Base-by-base conservation (phyloP, 371 early-diverging fungal genomes). In the Mucor racemosus region DNA sequence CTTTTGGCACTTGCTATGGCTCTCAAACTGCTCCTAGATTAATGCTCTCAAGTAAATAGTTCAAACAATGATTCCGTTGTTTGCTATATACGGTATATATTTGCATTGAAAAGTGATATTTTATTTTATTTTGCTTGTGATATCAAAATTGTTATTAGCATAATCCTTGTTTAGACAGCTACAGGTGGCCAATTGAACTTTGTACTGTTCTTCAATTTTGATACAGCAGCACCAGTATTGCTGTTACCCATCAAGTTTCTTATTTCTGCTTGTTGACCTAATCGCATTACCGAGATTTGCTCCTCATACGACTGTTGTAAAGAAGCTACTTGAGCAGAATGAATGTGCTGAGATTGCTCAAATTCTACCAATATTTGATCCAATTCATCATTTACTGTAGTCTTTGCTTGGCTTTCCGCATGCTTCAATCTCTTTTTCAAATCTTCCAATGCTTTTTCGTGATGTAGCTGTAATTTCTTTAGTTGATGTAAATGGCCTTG, bases 281-380 rank as follows among this genome's bases (percentile, higher is more conserved):
- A 67, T 40, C 65, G 67, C 74, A 83, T 78, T 6, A 61, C 66
- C 1, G 79, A 73, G 8, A 80, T 58, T 60, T 80, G 78, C 14
- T 78, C 71, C 19, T 75, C 68, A 58, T 83, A 77, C 0, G 80
- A 78, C 46, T 76, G 66, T 33, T 78, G 73, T 15, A 83, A 33
- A 39, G 60, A 19, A 38, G 79, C 83, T 11, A 83, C 39, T 58
- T 83, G 72, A 3, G 75, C 64, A 0, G 79, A 71, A 54, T 83
- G 83, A 13, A 65, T 72, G 58, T 83, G 80, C n/a, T 83, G 79
- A 0, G 80, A 78, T 50, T 83, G 80, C 42, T 83, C 83, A 70
- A 83, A 83, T 41, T 83, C 83, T 15, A 74, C 76, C 36, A 83
- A 35, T 3, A 83, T 68, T 33, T 73, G 72, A 54, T 80, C 79